Evolutionary conservation across 805 yeast genomes (phyloP).

Genomic region (Millerozyma acaciae): DNA sequence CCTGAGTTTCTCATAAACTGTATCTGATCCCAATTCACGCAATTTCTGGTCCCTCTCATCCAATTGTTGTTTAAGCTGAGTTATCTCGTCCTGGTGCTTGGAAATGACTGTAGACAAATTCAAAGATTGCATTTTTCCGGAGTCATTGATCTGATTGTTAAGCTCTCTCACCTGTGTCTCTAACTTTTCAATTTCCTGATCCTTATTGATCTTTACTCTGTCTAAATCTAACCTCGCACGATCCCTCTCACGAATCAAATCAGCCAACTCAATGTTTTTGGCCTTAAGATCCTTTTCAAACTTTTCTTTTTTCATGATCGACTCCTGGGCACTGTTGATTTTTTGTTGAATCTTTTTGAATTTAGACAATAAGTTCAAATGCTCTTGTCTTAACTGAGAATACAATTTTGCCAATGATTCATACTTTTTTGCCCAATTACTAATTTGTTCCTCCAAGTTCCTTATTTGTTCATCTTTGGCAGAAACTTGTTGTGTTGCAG

Average conservation of each 20-base stretch:
- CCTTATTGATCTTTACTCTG: conserved; percentile 59
- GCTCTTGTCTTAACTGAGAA: conserved; percentile 89
- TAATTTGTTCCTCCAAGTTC: conserved; percentile 68
- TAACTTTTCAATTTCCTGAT: conserved; percentile 60
- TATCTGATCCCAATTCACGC: conserved; percentile 19
- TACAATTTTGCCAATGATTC: conserved; percentile 86
- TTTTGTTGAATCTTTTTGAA: conserved; percentile 80
- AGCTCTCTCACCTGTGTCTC: conserved; percentile 62
- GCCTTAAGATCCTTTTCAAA: conserved; percentile 79
- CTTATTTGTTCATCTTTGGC: conserved; percentile 71
- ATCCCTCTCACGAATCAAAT: conserved; percentile 83
- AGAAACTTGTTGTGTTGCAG: conserved; percentile 68
- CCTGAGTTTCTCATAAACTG: conserved; percentile 44
- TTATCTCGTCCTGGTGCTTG: conserved; percentile 62
- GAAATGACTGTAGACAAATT: conserved; percentile 57
- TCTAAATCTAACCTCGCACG: conserved; percentile 82
- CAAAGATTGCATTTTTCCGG: conserved; percentile 60
- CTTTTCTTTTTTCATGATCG: conserved; percentile 76
- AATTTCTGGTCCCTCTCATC: conserved; percentile 27
- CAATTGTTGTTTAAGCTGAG: conserved; percentile 47
- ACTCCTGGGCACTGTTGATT: conserved; percentile 86
- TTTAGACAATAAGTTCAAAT: conserved; percentile 69
- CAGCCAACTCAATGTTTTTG: conserved; percentile 84
- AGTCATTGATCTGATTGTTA: conserved; percentile 52
- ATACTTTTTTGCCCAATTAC: conserved; percentile 79